These are phyloP conservation scores for Candida ovalis DNA, from an alignment of 805 yeast species.

Conservation along the genomic window DNA sequence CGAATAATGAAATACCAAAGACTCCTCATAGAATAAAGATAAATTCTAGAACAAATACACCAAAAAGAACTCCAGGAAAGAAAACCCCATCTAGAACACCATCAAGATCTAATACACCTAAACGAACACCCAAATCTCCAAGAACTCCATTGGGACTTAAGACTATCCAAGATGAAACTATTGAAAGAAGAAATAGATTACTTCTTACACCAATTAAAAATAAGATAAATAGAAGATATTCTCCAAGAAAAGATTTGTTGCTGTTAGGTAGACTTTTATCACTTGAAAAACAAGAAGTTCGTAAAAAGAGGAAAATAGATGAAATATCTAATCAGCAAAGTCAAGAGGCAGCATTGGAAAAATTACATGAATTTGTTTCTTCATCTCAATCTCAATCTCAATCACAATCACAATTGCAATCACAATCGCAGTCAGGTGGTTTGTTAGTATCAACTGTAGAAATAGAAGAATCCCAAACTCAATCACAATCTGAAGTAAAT, in stretches of 20 bases:
- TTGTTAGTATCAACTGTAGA: neutral
- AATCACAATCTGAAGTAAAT: slow-evolving; percentile 2
- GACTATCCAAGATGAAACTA: slow-evolving; percentile 28
- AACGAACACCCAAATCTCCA: slow-evolving; percentile 15
- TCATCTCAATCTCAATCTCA: neutral
- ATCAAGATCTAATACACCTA: slow-evolving; percentile 2
- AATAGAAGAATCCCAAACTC: slow-evolving; percentile 1
- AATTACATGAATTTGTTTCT: slow-evolving; percentile 12
- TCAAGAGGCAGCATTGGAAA: slow-evolving; percentile 11
- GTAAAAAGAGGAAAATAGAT: slow-evolving; percentile 17
- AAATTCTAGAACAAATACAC: neutral
- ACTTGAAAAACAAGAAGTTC: slow-evolving; percentile 18
- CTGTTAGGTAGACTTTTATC: slow-evolving; percentile 29
- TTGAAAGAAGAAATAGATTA: slow-evolving; percentile 28
- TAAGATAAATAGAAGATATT: slow-evolving; percentile 23
- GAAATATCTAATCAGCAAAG: neutral
- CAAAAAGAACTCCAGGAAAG: neutral
- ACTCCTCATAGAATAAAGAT: neutral
- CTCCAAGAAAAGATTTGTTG: slow-evolving; percentile 31
- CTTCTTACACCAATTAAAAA: slow-evolving; percentile 27
- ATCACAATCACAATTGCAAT: slow-evolving; percentile 1
- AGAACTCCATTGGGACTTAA: slow-evolving; percentile 31
- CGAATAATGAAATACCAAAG: neutral
- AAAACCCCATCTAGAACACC: slow-evolving; percentile 2
- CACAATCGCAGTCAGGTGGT: slow-evolving; percentile 1